Evolutionary conservation across 2,329 filamentous ascomycete species (phyloP).

Genomic region (Tolypocladium album): DNA sequence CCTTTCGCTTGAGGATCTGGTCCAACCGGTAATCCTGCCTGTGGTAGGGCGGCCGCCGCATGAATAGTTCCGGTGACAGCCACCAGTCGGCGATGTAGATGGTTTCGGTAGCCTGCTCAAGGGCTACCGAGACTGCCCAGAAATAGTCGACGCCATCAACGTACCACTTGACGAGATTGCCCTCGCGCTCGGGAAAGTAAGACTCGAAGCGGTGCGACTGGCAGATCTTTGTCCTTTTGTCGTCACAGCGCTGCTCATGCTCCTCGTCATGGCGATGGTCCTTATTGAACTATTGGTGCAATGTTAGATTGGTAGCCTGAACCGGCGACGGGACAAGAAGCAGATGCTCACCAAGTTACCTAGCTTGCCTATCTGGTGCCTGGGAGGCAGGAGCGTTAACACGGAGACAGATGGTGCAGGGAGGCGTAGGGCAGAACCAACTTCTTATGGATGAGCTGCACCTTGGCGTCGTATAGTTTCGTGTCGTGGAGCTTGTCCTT

Average conservation of each 20-base stretch:
- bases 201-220: conserved; percentile 77
- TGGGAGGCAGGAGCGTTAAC: conserved; percentile 5
- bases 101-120: conserved; percentile 83
- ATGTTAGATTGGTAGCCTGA: not conserved
- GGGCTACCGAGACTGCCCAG: conserved; percentile 79
- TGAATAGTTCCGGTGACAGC: conserved; percentile 79
- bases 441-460: conserved; percentile 49
- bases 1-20: conserved; percentile 73
- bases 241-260: conserved; percentile 76
- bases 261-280: conserved; percentile 91
- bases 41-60: conserved; percentile 71
- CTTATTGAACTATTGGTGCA: conserved; percentile 51
- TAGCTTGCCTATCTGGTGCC: conserved; percentile 50
- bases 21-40: conserved; percentile 85
- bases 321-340: not conserved
- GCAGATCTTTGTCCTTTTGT: conserved; percentile 61
- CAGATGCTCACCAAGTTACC: conserved; percentile 42
- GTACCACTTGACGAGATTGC: conserved; percentile 92
- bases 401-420: not conserved
- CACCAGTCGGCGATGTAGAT: conserved; percentile 98
- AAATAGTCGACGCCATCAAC: conserved; percentile 94
- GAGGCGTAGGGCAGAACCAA: conserved; percentile 15
- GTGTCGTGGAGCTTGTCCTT: conserved; percentile 45
- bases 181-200: conserved; percentile 77
- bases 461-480: conserved; percentile 46